Base-by-base conservation (phyloP, 805 yeast species). In the Yarrowia sp. region DNA sequence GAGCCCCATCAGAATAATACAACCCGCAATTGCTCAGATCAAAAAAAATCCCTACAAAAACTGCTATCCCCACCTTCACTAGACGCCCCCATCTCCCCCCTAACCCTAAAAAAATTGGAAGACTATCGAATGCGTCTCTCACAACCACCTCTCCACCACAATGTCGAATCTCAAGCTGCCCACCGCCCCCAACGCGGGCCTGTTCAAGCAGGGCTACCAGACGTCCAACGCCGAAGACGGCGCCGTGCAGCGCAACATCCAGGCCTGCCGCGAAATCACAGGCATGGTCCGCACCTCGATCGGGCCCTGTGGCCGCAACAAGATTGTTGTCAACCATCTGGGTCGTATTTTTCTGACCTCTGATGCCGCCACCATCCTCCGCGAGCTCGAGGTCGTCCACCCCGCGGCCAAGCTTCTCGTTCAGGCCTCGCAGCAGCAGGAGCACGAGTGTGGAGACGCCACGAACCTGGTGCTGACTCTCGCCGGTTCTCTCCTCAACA, bases 261-360 rank as follows among this genome's bases (percentile, higher is more conserved):
- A 88, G 69, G 99, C 99, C 1, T 90, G 94, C 65, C 84, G 96
- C 69, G 98, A 94, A 74, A 88, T 94, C 75, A 84, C 96, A 65
- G 83, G 86, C 61, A 91, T 93, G 84, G 90, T 96, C 65, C 81
- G 92, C 63, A 91, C 97, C 1, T 90, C 97, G 12, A 88, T 94
- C 79, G 99, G 99, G 6, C 99, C 99, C 64, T 88, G 96, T 76
- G 99, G 99, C 60, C 83, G 97, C 71, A 94, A 92, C 76, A 94
- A 94, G 81, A 90, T 94, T 73, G 87, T 94, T 68, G 97, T 94
- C 62, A 93, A 93, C 76, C 83, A 89, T 69, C 76, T 89, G 67
- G 91, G 90, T 64, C 90, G 87, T 72, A 87, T 90, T 22, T 90
- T 91, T 73, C 84, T 94, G 65, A 94, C 98, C 42, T 90, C 90